Base-by-base conservation (phyloP, 768 basidiomycete genomes). In the Hydnomerulius pinastri region DNA sequence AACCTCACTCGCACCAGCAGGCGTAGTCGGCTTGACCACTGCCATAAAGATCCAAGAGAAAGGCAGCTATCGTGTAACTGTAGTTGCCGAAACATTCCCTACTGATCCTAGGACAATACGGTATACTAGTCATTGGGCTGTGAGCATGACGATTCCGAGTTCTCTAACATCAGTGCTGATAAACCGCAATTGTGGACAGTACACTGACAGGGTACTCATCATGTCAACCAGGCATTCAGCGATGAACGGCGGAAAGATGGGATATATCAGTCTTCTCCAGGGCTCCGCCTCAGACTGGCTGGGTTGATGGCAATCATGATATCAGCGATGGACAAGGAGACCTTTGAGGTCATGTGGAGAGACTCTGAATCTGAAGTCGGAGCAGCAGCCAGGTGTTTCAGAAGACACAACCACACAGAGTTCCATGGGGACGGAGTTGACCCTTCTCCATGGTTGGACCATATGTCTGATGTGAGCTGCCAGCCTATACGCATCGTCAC, bases 41-140 rank as follows among this genome's bases (percentile, higher is more conserved):
- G 89, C 87, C 0, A 49, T 89, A 25, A 81, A 75, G 60, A 74
- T 88, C 12, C 86, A 86, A 60, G 79, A 85, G 53, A 71, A 70
- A 13, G 79, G 78, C 3, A 71, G 69, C 2, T 84, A 85, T 57
- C 65, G 70, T 6, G 87, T 90, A 18, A 81, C 80, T 1, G 76
- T 92, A 38, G 67, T 90, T 12, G 85, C 88, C 1, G 85, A 88
- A 37, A 70, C 75, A 4, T 72, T 89, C 30, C 88, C 88, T 0
- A 81, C 74, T 28, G 88, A 91, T 67, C 76, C 80, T 4, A 85
- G 83, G 71, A 75, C 73, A 23, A 82, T 85, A 58, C 74, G 75
- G 50, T 90, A 87, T 56, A 87, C 90, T 3, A 87, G 85, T 64
- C 78, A 78, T 15, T 90, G 89, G 88, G 89, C 88, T 30, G 89